Evolutionary conservation across 371 early-diverging fungal species (phyloP).

Genomic region (Mucor indicus): DNA sequence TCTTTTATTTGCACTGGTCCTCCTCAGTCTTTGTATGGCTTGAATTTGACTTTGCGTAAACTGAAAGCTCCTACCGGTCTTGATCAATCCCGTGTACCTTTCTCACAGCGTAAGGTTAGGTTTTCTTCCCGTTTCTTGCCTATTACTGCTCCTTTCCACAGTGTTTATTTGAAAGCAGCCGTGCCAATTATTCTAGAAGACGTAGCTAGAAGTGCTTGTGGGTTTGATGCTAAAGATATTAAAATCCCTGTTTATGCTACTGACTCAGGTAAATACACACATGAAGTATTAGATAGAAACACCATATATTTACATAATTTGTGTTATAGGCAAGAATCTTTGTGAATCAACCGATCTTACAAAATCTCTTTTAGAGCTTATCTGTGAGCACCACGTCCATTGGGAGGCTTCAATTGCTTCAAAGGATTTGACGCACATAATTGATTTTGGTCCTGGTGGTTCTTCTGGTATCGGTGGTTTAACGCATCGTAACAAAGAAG

Average conservation of each 20-base stretch:
- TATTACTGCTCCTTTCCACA: constrained; percentile 90
- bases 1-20: constrained; percentile 85
- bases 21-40: constrained; percentile 87
- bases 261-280: constrained; percentile 71
- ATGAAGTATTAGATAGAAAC: no score
- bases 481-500: constrained; percentile 89
- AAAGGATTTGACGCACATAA: constrained; percentile 71
- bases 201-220: constrained; percentile 55
- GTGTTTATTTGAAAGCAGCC: constrained; percentile 66
- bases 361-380: constrained; percentile 70
- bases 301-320: neutral
- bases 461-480: constrained; percentile 79
- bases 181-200: constrained; percentile 63
- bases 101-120: constrained; percentile 83
- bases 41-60: constrained; percentile 84
- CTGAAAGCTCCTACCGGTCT: constrained; percentile 78
- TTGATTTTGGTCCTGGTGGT: constrained; percentile 92
- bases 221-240: constrained; percentile 58
- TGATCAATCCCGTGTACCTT: constrained; percentile 86
- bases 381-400: constrained; percentile 75
- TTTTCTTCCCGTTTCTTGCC: constrained; percentile 86
- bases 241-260: constrained; percentile 77
- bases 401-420: constrained; percentile 79
- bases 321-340: constrained; percentile 60
- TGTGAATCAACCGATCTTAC: constrained; percentile 50